Evolutionary conservation across 75 land plant genomes (phyloP).

Genomic region (Sequoia sempervirens): DNA sequence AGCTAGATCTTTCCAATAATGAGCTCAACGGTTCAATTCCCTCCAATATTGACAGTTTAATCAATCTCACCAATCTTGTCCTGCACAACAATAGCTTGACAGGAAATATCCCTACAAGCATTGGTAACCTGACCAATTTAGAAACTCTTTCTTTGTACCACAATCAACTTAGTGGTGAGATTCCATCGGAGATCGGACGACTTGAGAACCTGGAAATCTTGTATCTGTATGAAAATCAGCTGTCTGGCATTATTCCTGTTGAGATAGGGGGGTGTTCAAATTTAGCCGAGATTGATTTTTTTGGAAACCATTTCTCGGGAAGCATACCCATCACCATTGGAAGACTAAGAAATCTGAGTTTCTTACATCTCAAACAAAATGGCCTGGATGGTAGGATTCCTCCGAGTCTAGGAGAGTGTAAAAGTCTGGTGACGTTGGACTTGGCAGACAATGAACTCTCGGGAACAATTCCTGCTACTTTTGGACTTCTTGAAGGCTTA

Average conservation of each 20-base stretch:
- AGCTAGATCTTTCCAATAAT: slow-evolving; percentile 60
- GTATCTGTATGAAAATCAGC: slow-evolving; percentile 59
- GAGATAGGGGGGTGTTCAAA: slow-evolving; percentile 58
- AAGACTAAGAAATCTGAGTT: slow-evolving; percentile 38
- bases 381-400: slow-evolving; percentile 66
- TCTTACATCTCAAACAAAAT: slow-evolving; percentile 62
- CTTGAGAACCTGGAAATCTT: slow-evolving; percentile 39
- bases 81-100: slow-evolving; percentile 69
- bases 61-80: slow-evolving; percentile 34
- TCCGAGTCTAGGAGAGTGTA: slow-evolving; percentile 60
- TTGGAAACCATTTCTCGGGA: slow-evolving; percentile 65
- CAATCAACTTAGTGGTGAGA: slow-evolving; percentile 50
- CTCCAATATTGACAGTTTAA: slow-evolving; percentile 26
- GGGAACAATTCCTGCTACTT: slow-evolving; percentile 50
- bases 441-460: slow-evolving; percentile 66
- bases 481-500: slow-evolving; percentile 34
- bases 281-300: slow-evolving; percentile 55
- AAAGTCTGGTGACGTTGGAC: slow-evolving; percentile 42
- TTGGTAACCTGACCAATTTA: slow-evolving; percentile 61
- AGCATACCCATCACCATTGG: slow-evolving; percentile 56
- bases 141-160: slow-evolving; percentile 43
- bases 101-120: slow-evolving; percentile 55
- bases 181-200: slow-evolving; percentile 58
- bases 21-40: slow-evolving; percentile 45
- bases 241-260: slow-evolving; percentile 55